phyloP scores from a whole-genome alignment of 768 basidiomycete genomes.

The Suillus hirtellus region DNA sequence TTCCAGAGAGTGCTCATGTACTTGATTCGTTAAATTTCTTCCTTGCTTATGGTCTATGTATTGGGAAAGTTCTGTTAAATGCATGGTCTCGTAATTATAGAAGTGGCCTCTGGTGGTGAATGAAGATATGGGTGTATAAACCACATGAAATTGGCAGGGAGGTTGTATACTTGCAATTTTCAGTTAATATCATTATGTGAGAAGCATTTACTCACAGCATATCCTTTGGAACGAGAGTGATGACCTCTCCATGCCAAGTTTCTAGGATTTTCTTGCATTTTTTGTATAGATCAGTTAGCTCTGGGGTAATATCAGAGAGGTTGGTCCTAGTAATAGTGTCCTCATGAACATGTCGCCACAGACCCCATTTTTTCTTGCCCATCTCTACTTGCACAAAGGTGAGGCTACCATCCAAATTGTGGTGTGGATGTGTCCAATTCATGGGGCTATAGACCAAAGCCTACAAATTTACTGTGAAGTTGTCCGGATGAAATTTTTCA shows the following conservation, averaged over 20 bases:
- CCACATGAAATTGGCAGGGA: no score
- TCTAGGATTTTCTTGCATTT: neutral
- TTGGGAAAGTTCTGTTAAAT: neutral
- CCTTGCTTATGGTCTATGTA: no score
- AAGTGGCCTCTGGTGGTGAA: neutral
- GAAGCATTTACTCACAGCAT: no score
- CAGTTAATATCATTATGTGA: no score
- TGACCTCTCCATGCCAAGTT: neutral
- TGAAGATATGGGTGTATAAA: neutral
- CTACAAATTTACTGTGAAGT: neutral
- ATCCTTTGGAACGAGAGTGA: neutral
- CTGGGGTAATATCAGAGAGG: neutral
- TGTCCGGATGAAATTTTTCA: neutral
- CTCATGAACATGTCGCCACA: no score
- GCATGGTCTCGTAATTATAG: neutral
- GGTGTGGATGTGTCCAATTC: no score
- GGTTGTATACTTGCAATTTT: no score
- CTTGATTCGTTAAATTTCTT: no score
- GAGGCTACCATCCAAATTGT: no score
- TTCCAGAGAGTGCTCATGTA: no score
- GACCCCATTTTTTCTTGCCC: no score
- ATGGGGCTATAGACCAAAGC: neutral
- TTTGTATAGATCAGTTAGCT: neutral
- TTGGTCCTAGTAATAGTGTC: neutral
- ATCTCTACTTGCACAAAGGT: no score